Evolutionary conservation across 2,329 filamentous ascomycete species (phyloP), one percentile per base, ranked within the genome.

Genomic region (Fusarium xylarioides): DNA sequence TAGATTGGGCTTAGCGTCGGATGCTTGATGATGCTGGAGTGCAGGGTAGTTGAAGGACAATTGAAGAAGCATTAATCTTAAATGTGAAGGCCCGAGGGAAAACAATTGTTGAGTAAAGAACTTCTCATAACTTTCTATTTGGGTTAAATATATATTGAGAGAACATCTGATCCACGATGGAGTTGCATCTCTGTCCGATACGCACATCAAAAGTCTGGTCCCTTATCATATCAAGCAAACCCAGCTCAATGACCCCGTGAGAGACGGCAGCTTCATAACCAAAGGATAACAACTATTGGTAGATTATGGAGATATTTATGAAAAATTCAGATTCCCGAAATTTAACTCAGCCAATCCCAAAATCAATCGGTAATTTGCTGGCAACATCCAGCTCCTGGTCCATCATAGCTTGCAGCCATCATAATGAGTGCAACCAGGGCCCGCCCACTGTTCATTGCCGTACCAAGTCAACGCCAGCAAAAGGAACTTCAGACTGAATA

Each of bases 221-320:
- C 19, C 8, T 14, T 26, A 12, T 12, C 0, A 6, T 2, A 0
- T 6, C 4, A 0, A 9, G 19, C 4, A n/a, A 49, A 7, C 26
- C 12, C 15, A 30, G 4, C 4, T 49, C 19, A 2, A 11, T 16
- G 7, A 15, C 5, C 0, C 8, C 8, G 2, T 1, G 6, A 15
- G 44, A 12, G 11, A 30, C 26, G 2, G 9, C 16, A n/a, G 11
- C 15, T n/a, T 16, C 4, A 9, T 11, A 18, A 6, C 3, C 9
- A 9, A 12, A n/a, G 2, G 7, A 18, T 7, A 49, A 32, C 3
- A n/a, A 12, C 3, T 11, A 16, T 32, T 18, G 46, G 10, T 5
- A 30, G 19, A 28, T 30, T 9, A 19, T 16, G 12, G 3, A 30
- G 12, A 11, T 21, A 2, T 4, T 11, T 16, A 4, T 30, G 3